Evolutionary conservation across 139 green algal genomes (phyloP), one percentile per base, ranked within the genome.

Genomic region (Picochlorum sp.): DNA sequence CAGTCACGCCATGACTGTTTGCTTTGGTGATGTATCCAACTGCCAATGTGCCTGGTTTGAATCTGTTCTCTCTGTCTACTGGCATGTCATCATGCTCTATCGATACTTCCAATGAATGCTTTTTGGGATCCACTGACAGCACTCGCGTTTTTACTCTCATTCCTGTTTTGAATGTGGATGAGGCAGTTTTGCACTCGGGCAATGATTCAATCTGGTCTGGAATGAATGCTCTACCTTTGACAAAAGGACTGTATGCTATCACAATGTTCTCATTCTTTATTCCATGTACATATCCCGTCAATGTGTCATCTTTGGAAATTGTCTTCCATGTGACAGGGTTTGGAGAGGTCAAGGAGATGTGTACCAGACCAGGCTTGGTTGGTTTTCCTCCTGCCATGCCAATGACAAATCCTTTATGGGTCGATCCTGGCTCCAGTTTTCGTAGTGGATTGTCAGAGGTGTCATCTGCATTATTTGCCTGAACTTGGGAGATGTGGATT

Each of bases 401-500:
- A 26, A 59, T 34, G 26, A 59, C 51, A 4, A 59, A 15, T 34
- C n/a, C 51, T 59, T 20, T 34, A 37, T 38, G 13, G 23, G 51
- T 34, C 15, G 51, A 38, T 34, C 51, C 51, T n/a, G 23, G 21
- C 51, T 30, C 15, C 13, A 59, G 23, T 37, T 20, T 34, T 38
- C 21, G 23, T 14, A 59, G 23, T 37, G 51, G 51, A 21, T 30
- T 38, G n/a, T 38, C 51, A 18, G 21, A 30, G 23, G 21, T 37
- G 13, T 26, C 23, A 18, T 51, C 6, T 14, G 5, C 15, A 54
- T 54, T 16, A 20, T n/a, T 38, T 14, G 8, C 68, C 10, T 38
- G 44, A 20, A 80, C 70, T 57, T 92, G 74, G 5, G 75, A 82
- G 11, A 88, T 67, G 67, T 90, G 81, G 5, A 94, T 41, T 3